phyloP scores from a whole-genome alignment of 1,284 basidiomycete genomes.

The Nidula niveotomentosa region DNA sequence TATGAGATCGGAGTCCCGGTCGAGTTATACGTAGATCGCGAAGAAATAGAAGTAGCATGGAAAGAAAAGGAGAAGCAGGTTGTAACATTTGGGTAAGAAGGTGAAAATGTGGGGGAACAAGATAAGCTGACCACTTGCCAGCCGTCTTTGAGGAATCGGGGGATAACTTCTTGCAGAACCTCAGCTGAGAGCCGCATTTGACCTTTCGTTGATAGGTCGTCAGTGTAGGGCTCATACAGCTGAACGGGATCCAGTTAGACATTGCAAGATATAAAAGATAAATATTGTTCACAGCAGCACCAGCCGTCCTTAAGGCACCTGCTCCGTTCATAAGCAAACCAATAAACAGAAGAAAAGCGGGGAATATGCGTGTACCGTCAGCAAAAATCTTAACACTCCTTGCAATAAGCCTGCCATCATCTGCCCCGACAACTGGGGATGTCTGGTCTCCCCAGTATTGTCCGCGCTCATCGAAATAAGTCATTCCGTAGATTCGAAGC shows the following conservation, averaged over 20 bases:
- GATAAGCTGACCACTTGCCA: constrained; percentile 73
- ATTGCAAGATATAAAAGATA: not conserved
- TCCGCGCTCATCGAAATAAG: constrained; percentile 1
- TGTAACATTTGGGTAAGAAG: constrained; percentile 2
- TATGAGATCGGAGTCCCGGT: too few species aligned
- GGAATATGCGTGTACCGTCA: not conserved
- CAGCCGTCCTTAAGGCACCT: constrained; percentile 87
- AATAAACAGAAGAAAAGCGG: too few species aligned
- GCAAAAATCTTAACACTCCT: constrained; percentile 6
- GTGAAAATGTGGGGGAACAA: not conserved
- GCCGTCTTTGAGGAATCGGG: constrained; percentile 70
- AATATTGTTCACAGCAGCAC: constrained; percentile 67
- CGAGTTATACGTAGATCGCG: not conserved
- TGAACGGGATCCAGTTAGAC: constrained; percentile 20
- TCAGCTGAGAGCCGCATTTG: constrained; percentile 77
- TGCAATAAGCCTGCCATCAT: not conserved
- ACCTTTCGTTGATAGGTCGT: constrained; percentile 75
- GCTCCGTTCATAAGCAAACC: too few species aligned
- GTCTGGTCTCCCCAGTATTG: constrained; percentile 2
- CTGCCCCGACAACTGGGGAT: not conserved
- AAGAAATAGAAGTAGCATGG: not conserved
- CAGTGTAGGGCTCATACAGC: constrained; percentile 80
- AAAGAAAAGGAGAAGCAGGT: not conserved
- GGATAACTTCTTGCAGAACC: constrained; percentile 62
- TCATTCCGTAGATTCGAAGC: constrained; percentile 4